Percentiles rank a stretch among this genome's conserved stretches.
These are phyloP conservation scores for Gilbertella persicaria DNA, from an alignment of 371 early-diverging fungal species.

Conservation along the genomic window DNA sequence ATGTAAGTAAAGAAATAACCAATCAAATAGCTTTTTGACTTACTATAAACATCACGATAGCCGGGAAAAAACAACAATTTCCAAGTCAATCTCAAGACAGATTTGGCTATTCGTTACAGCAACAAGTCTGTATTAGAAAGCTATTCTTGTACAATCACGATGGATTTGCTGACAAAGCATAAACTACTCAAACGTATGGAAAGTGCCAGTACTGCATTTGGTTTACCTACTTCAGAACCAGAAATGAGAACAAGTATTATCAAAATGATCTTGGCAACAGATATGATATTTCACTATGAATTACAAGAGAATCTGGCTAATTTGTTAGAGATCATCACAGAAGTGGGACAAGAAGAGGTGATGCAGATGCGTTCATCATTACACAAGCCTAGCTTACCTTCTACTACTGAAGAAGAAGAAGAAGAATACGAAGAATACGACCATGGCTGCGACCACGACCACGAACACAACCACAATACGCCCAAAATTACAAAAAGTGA, in stretches of 20 bases:
- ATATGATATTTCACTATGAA: constrained; percentile 88
- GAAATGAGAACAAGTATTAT: constrained; percentile 56
- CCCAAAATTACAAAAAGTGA: not conserved
- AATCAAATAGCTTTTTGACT: not conserved
- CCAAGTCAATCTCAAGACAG: constrained; percentile 83
- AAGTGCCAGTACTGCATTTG: constrained; percentile 28
- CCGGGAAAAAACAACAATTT: constrained; percentile 90
- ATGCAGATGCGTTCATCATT: constrained; percentile 1
- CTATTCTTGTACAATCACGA: constrained; percentile 77
- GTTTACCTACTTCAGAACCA: constrained; percentile 45
- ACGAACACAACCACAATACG: not conserved
- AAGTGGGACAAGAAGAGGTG: constrained; percentile 11
- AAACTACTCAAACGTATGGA: constrained; percentile 53
- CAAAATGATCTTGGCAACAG: constrained; percentile 80
- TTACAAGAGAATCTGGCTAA: constrained; percentile 68
- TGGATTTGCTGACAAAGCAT: constrained; percentile 71
- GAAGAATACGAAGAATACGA: not conserved
- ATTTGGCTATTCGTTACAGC: constrained; percentile 68
- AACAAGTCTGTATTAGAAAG: constrained; percentile 85
- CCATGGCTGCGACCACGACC: not conserved
- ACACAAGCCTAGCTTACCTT: constrained; percentile 22
- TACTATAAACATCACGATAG: constrained; percentile 31
- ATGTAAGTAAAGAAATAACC: constrained; percentile 60
- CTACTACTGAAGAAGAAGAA: constrained; percentile 23
- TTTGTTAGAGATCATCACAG: constrained; percentile 29